Conservation (phyloP, 2,329 filamentous ascomycete species). For the Amesomyces nigricolor region DNA sequence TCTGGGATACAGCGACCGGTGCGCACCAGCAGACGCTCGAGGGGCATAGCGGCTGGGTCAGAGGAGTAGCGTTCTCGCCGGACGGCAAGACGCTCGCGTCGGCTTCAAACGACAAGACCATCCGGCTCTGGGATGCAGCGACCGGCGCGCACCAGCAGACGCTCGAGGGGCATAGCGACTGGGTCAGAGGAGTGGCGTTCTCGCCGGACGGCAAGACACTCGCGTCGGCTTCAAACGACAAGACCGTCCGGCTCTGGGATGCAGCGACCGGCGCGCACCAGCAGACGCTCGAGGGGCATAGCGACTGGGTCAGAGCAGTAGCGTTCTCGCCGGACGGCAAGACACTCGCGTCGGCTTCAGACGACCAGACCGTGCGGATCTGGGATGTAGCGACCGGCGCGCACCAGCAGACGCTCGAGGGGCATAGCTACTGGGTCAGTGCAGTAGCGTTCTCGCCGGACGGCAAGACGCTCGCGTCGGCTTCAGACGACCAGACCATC, state of each 20-base stretch:
- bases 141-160: slow-evolving; percentile 1
- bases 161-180: slow-evolving; percentile 17
- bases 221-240: neutral
- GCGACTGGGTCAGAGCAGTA: neutral
- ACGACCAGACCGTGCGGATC: neutral
- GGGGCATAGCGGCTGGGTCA: slow-evolving; percentile 14
- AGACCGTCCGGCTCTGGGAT: slow-evolving; percentile 9
- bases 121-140: slow-evolving; percentile 6
- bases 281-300: neutral
- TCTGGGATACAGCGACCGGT: slow-evolving; percentile 19
- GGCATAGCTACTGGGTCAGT: neutral
- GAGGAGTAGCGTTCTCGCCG: slow-evolving; percentile 20
- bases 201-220: slow-evolving; percentile 17
- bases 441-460: slow-evolving; percentile 4
- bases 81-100: slow-evolving; percentile 9
- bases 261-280: neutral
- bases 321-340: neutral
- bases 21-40: slow-evolving; percentile 16
- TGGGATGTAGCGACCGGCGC: neutral
- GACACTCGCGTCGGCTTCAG: neutral
- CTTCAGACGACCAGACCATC: neutral
- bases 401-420: slow-evolving; percentile 13
- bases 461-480: slow-evolving; percentile 1
- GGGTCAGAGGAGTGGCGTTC: slow-evolving; percentile 18
- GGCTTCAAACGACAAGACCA: neutral